Base-by-base conservation (phyloP, 2,329 filamentous ascomycete species). In the Neofusicoccum umdonicola region DNA sequence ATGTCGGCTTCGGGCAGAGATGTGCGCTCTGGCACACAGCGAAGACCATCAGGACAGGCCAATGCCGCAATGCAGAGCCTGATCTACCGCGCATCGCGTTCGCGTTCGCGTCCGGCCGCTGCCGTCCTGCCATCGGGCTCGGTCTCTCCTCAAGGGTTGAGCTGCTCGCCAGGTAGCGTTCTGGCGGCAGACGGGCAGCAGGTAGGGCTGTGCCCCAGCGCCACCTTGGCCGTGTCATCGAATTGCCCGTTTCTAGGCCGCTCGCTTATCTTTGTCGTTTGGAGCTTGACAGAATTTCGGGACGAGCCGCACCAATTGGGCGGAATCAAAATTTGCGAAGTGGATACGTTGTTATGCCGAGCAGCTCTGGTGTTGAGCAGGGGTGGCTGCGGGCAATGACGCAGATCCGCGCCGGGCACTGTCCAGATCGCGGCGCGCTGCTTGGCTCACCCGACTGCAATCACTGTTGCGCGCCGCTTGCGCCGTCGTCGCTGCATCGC, bases 291-390 rank as follows among this genome's bases (percentile, higher is more conserved):
- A n/a, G 39, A 11, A 45, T 31, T 13, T 35, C 56, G 56, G 56
- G 11, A 45, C 42, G 42, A 47, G 17, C 41, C 56, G 56, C 31
- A 19, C 56, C 56, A 60, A 60, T 60, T 60, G 56, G n/a, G 41
- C 39, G 13, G 9, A 8, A 15, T 37, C 56, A 47, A 60, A 60
- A 48, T 60, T 47, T 48, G 56, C 54, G 37, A 19, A 52, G 56
- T 60, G 56, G 41, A 60, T 60, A 60, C 56, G 56, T 60, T 37
- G 42, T 60, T 35, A 60, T 60, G 56, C 56, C 41, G 56, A 60
- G n/a, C 42, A 15, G 44, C 22, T 42, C n/a, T 60, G 56, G 56
- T 60, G 56, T 60, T 60, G 31, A 47, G 56, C 54, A 58, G 54
- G 54, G 54, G 41, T 44, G 19, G 39, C 54, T 9, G 54, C 54